Conservation (phyloP, 2,329 filamentous ascomycete genomes). For the Sporothrix brasiliensis region DNA sequence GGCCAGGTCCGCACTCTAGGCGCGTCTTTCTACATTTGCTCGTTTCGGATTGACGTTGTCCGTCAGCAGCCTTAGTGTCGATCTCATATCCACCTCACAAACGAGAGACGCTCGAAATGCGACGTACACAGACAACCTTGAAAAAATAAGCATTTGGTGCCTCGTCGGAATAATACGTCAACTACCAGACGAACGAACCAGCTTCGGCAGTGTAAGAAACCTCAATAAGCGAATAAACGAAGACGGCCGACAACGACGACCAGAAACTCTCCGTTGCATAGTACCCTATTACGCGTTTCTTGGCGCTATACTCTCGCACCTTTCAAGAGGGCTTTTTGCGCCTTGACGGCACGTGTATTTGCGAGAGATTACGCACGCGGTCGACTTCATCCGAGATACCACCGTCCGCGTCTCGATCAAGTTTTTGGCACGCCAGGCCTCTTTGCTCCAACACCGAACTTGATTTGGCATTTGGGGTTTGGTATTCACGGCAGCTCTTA, state of each 20-base stretch:
- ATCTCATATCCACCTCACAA: not conserved
- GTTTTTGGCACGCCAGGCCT: not conserved
- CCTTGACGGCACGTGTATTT: slow-evolving; percentile 20
- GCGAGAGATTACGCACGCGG: slow-evolving; percentile 16
- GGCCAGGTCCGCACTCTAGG: not conserved
- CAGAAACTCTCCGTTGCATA: slow-evolving; percentile 25
- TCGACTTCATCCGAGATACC: slow-evolving; percentile 21
- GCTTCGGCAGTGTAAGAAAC: slow-evolving; percentile 12
- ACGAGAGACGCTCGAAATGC: not conserved
- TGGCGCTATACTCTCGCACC: slow-evolving; percentile 17
- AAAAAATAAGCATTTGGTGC: slow-evolving; percentile 12
- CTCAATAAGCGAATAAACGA: slow-evolving; percentile 21
- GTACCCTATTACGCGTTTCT: slow-evolving; percentile 27
- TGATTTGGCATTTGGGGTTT: not conserved
- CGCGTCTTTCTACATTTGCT: slow-evolving; percentile 15
- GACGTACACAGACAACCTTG: not conserved
- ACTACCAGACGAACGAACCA: slow-evolving; percentile 13
- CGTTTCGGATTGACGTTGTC: slow-evolving; percentile 28
- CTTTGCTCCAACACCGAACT: not conserved
- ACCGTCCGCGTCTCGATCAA: not conserved
- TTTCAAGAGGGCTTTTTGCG: not conserved
- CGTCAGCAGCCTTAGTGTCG: slow-evolving; percentile 6
- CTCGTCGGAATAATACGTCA: slow-evolving; percentile 10
- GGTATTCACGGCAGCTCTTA: not conserved
- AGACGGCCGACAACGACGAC: slow-evolving; percentile 17